Evolutionary conservation across 1,139 yeast species (phyloP).

Genomic region (Scheffersomyces illinoinensis): DNA sequence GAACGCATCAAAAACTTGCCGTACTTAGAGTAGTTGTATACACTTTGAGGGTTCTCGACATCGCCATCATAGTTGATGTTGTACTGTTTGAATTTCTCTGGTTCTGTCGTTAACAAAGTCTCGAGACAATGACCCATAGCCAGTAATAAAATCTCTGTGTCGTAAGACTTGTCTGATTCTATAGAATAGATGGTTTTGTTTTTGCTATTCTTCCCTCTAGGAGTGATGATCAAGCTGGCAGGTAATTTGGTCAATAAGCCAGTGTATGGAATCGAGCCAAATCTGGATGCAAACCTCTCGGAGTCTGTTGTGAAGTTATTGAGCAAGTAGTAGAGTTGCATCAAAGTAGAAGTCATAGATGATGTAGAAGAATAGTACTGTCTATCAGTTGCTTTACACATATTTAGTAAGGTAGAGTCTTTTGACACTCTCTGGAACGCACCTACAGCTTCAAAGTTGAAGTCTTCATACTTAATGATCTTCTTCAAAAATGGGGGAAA

Average conservation of each 20-base stretch:
- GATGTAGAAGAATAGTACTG: slow-evolving; percentile 81
- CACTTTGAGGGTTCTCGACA: slow-evolving; percentile 11
- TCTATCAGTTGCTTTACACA: slow-evolving; percentile 44
- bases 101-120: slow-evolving; percentile 63
- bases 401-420: slow-evolving; percentile 45
- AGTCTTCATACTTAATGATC: slow-evolving; percentile 67
- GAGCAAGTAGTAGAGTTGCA: slow-evolving; percentile 76
- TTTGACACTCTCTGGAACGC: slow-evolving; percentile 69
- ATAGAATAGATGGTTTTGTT: slow-evolving; percentile 55
- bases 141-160: slow-evolving; percentile 70
- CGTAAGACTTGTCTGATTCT: slow-evolving; percentile 69
- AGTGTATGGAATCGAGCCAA: slow-evolving; percentile 38
- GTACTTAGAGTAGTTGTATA: slow-evolving; percentile 71
- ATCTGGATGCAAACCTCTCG: slow-evolving; percentile 16
- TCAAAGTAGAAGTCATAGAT: slow-evolving; percentile 75
- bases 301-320: slow-evolving; percentile 38
- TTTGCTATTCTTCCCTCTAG: slow-evolving; percentile 27
- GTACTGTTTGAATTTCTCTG: slow-evolving; percentile 44
- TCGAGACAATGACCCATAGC: slow-evolving; percentile 80
- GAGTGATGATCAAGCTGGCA: slow-evolving; percentile 42
- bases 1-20: slow-evolving; percentile 82
- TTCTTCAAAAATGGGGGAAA: slow-evolving; percentile 62
- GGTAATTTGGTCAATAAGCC: slow-evolving; percentile 34
- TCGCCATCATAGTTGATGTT: slow-evolving; percentile 4
- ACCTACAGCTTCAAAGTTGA: slow-evolving; percentile 57